Conservation (phyloP, 139 green algal genomes). For the Tetradesmus obliquus region DNA sequence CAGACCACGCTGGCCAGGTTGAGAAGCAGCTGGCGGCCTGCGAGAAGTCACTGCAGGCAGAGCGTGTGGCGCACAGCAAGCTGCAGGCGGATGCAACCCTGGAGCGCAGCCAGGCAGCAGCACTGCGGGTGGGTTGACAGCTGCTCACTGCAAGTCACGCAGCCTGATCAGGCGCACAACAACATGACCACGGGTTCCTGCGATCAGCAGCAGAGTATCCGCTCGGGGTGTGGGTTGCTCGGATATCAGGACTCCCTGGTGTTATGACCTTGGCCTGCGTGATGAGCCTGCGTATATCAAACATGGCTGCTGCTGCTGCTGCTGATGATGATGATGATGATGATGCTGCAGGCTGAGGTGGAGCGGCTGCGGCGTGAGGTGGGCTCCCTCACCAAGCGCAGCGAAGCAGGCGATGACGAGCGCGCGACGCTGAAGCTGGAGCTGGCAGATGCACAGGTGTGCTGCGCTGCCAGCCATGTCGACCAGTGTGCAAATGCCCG, state of each 20-base stretch:
- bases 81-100: slow-evolving; percentile 19
- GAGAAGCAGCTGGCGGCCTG: neutral
- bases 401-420: neutral
- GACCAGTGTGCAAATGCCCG: too few species aligned
- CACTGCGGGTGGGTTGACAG: neutral
- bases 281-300: too few species aligned
- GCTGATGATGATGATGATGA: too few species aligned
- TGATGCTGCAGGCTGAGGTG: slow-evolving; percentile 7
- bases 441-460: slow-evolving; percentile 2
- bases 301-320: too few species aligned
- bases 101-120: slow-evolving; percentile 25
- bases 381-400: neutral
- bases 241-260: too few species aligned
- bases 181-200: too few species aligned
- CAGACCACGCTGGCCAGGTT: neutral
- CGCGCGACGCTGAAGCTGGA: neutral
- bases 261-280: too few species aligned
- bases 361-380: slow-evolving; percentile 22
- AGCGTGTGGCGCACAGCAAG: slow-evolving; percentile 23
- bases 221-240: too few species aligned
- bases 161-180: neutral
- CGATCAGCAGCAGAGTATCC: too few species aligned
- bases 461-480: too few species aligned
- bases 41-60: slow-evolving; percentile 6
- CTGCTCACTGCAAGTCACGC: neutral